These are phyloP conservation scores for Colletotrichum liaoningense DNA, from an alignment of 2,329 filamentous ascomycete species.

Conservation along the genomic window DNA sequence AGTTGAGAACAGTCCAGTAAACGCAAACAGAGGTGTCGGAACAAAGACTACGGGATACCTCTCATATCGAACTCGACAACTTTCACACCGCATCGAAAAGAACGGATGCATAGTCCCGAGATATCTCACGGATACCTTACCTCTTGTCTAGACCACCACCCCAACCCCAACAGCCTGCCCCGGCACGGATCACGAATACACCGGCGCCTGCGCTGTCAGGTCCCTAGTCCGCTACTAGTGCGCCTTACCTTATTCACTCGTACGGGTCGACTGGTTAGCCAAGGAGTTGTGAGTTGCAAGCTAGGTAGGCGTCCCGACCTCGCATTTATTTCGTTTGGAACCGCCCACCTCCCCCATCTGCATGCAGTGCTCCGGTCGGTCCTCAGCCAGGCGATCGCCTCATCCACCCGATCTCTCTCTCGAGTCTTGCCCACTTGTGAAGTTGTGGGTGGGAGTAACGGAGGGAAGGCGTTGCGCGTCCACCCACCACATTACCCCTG, in stretches of 20 bases:
- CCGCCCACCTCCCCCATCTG: not conserved
- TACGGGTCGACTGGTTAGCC: not conserved
- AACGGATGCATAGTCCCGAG: not conserved
- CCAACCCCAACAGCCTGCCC: not conserved
- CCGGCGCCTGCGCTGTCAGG: slow-evolving; percentile 20
- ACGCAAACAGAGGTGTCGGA: not conserved
- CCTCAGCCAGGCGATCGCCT: slow-evolving; percentile 33
- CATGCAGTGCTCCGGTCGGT: slow-evolving; percentile 20
- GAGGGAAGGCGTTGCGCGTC: slow-evolving; percentile 27
- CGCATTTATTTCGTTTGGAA: slow-evolving; percentile 5
- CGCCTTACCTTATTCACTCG: slow-evolving; percentile 13
- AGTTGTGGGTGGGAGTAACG: not conserved
- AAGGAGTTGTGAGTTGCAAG: not conserved
- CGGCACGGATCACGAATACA: slow-evolving; percentile 16
- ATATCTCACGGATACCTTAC: slow-evolving; percentile 5
- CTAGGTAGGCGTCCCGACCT: slow-evolving; percentile 15
- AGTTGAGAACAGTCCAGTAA: not conserved
- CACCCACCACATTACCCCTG: slow-evolving; percentile 9
- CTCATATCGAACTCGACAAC: not conserved
- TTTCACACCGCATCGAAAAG: not conserved
- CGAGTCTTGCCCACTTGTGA: not conserved
- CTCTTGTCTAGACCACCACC: not conserved
- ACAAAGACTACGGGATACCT: not conserved
- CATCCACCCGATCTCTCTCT: slow-evolving; percentile 25
- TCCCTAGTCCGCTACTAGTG: slow-evolving; percentile 14